phyloP scores from a whole-genome alignment of 2,329 filamentous ascomycete species.

The Fusarium falciforme region DNA sequence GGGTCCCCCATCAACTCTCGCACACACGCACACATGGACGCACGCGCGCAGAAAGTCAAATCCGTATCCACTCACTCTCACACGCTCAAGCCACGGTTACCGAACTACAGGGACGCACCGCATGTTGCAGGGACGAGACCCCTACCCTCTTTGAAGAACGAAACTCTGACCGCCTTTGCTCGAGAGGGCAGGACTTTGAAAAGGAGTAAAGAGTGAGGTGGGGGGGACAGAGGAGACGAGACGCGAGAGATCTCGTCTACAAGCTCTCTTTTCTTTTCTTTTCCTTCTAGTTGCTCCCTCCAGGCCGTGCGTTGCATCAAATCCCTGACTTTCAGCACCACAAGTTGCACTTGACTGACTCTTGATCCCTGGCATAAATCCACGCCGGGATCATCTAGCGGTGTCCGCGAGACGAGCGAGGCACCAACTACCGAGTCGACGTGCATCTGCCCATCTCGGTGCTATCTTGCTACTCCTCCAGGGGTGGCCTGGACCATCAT shows the following conservation, averaged over 20 bases:
- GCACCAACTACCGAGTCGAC: slow-evolving; percentile 8
- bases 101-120: slow-evolving; percentile 32
- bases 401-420: neutral
- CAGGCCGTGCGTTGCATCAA: slow-evolving; percentile 26
- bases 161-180: slow-evolving; percentile 9
- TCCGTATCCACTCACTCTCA: slow-evolving; percentile 9
- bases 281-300: neutral
- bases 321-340: slow-evolving; percentile 13
- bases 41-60: neutral
- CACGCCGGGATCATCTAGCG: slow-evolving; percentile 7
- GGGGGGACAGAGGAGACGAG: neutral
- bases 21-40: neutral
- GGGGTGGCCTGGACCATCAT: slow-evolving; percentile 9
- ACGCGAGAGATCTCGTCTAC: neutral
- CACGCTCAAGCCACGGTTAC: slow-evolving; percentile 26
- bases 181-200: neutral
- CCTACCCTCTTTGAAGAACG: neutral
- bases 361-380: slow-evolving; percentile 4
- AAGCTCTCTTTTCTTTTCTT: neutral
- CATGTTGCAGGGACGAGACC: slow-evolving; percentile 16
- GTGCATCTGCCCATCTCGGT: slow-evolving; percentile 12
- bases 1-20: neutral
- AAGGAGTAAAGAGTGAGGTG: neutral
- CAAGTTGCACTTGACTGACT: neutral
- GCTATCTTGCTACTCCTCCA: neutral